Percentiles rank a stretch among this genome's conserved stretches.
phyloP scores from a whole-genome alignment of 305 asterid species.

The Fraxinus sp. region DNA sequence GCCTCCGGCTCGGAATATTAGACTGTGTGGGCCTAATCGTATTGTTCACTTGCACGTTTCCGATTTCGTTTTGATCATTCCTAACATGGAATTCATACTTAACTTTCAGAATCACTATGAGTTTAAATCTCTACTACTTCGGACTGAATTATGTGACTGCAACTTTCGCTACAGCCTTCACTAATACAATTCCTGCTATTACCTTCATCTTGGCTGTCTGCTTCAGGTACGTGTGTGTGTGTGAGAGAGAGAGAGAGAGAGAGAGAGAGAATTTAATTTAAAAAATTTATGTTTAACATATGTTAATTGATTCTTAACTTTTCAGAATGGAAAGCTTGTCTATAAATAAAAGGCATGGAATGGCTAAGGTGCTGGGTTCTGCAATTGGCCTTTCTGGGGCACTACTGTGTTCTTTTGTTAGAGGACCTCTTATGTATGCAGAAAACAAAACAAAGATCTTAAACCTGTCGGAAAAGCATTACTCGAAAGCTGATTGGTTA shows the following conservation, averaged over 20 bases:
- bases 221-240: constrained; percentile 4
- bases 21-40: background rate
- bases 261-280: background rate
- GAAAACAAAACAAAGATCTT: constrained; percentile 12
- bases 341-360: constrained; percentile 31
- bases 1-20: background rate
- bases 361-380: constrained; percentile 46
- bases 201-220: constrained; percentile 23
- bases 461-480: constrained; percentile 12
- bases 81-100: background rate
- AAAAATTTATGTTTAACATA: background rate
- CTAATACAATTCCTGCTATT: constrained; percentile 32
- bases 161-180: constrained; percentile 48
- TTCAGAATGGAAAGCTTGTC: constrained; percentile 31
- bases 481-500: constrained; percentile 23
- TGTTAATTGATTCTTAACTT: background rate
- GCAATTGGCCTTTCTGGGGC: constrained; percentile 43
- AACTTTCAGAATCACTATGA: constrained; percentile 34
- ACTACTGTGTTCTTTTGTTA: constrained; percentile 35
- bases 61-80: background rate
- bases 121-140: constrained; percentile 39
- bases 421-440: constrained; percentile 30
- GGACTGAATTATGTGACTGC: constrained; percentile 46
- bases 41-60: background rate
- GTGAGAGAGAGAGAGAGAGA: background rate